Evolutionary conservation across 2,329 filamentous ascomycete genomes (phyloP).

Genomic region (Herpotrichia juniperi): DNA sequence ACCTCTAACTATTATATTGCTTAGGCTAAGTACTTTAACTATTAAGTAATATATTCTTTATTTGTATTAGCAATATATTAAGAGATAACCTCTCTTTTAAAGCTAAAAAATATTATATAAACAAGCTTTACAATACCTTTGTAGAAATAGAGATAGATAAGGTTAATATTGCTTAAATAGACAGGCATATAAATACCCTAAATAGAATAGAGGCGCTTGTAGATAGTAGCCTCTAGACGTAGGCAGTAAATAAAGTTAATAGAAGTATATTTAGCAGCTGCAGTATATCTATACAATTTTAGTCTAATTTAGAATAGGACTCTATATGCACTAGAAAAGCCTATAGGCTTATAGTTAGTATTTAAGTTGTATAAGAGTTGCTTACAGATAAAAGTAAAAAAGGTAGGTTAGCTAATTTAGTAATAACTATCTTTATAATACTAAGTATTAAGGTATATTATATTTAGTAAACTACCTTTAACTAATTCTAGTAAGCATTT

Average conservation of each 20-base stretch:
- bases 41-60: constrained; percentile 7
- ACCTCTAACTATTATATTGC: constrained; percentile 18
- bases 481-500: constrained; percentile 19
- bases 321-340: constrained; percentile 42
- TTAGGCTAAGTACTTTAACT: constrained; percentile 9
- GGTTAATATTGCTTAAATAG: constrained; percentile 26
- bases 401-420: constrained; percentile 33
- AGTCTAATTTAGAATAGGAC: constrained; percentile 52
- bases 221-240: constrained; percentile 22
- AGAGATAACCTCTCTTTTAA: constrained; percentile 19
- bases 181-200: constrained; percentile 30
- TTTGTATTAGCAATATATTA: constrained; percentile 14
- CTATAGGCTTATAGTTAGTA: constrained; percentile 30
- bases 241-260: constrained; percentile 22
- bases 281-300: constrained; percentile 50
- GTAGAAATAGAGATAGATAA: constrained; percentile 22
- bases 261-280: constrained; percentile 51
- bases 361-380: constrained; percentile 22
- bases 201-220: constrained; percentile 20
- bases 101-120: constrained; percentile 32
- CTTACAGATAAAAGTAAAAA: constrained; percentile 35
- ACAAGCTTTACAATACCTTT: constrained; percentile 25
- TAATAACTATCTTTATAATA: constrained; percentile 39
- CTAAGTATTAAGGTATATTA: constrained; percentile 44
- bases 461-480: constrained; percentile 17